These are phyloP conservation scores for Begonia fuchsioides DNA, from an alignment of 306 rosid genomes.

Conservation along the genomic window DNA sequence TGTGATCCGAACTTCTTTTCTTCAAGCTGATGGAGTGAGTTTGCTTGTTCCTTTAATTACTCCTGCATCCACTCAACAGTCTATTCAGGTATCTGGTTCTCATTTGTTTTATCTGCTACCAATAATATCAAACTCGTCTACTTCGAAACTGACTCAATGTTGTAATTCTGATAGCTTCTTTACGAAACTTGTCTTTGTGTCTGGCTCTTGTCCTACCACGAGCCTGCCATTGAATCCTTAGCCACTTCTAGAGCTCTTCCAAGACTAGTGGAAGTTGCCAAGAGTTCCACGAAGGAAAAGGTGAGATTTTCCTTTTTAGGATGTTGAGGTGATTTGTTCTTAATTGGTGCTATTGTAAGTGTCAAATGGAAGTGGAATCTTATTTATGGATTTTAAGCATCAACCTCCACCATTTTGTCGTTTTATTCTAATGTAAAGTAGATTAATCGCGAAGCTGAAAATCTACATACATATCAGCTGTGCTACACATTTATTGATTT, in stretches of 20 bases:
- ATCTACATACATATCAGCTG: not conserved
- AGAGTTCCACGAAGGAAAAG: conserved; percentile 98
- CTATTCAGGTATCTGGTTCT: conserved; percentile 59
- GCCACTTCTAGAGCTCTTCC: conserved; percentile 92
- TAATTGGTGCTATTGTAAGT: not conserved
- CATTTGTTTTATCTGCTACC: too few species aligned
- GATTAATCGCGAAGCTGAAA: not conserved
- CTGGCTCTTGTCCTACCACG: conserved; percentile 92
- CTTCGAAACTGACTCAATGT: conserved; percentile 3
- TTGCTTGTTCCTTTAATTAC: conserved; percentile 78
- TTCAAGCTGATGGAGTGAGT: conserved; percentile 82
- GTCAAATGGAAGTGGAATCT: not conserved
- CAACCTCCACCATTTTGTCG: not conserved
- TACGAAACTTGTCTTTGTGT: conserved; percentile 90
- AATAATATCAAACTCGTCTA: not conserved
- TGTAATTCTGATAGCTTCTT: conserved; percentile 57
- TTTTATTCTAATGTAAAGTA: conserved; percentile 2
- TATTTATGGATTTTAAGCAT: not conserved
- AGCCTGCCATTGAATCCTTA: conserved; percentile 85
- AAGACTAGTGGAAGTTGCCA: conserved; percentile 69
- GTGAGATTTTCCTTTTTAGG: conserved; percentile 24
- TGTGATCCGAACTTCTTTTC: conserved; percentile 74
- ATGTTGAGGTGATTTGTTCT: conserved; percentile 2
- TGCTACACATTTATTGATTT: not conserved
- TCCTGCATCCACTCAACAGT: conserved; percentile 96